These are phyloP conservation scores for Pichia rugopelliculosa DNA, from an alignment of 805 yeast genomes.

Conservation along the genomic window DNA sequence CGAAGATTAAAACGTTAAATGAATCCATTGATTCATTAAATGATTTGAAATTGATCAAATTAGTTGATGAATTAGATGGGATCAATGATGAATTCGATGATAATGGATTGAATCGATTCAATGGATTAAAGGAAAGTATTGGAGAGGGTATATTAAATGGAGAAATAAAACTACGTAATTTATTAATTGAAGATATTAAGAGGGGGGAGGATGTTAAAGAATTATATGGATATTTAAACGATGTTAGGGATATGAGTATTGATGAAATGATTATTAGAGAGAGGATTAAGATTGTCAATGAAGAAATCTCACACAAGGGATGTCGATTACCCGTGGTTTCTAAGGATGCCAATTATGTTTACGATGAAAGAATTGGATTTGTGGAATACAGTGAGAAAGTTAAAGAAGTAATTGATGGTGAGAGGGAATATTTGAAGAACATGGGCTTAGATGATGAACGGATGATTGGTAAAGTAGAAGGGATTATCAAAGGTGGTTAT, in stretches of 20 bases:
- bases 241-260: conserved; percentile 21
- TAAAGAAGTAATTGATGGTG: conserved; percentile 13
- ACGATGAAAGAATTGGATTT: conserved; percentile 20
- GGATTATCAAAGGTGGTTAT: conserved; percentile 17
- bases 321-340: conserved; percentile 27
- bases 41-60: conserved; percentile 16
- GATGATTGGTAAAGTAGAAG: not conserved
- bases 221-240: conserved; percentile 36
- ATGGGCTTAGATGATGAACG: not conserved
- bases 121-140: conserved; percentile 59
- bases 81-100: conserved; percentile 13
- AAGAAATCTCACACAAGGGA: conserved; percentile 39
- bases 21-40: conserved; percentile 25
- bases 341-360: conserved; percentile 26
- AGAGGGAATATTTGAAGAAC: not conserved
- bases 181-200: not conserved
- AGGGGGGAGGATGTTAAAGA: conserved; percentile 29
- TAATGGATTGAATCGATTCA: conserved; percentile 41
- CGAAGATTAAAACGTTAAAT: not conserved
- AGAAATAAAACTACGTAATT: conserved; percentile 32
- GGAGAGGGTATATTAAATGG: conserved; percentile 48
- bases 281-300: conserved; percentile 30
- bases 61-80: conserved; percentile 31
- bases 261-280: conserved; percentile 34
- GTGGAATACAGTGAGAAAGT: conserved; percentile 14